phyloP scores from a whole-genome alignment of 208 protist genomes.

The Leishmania mexicana region DNA sequence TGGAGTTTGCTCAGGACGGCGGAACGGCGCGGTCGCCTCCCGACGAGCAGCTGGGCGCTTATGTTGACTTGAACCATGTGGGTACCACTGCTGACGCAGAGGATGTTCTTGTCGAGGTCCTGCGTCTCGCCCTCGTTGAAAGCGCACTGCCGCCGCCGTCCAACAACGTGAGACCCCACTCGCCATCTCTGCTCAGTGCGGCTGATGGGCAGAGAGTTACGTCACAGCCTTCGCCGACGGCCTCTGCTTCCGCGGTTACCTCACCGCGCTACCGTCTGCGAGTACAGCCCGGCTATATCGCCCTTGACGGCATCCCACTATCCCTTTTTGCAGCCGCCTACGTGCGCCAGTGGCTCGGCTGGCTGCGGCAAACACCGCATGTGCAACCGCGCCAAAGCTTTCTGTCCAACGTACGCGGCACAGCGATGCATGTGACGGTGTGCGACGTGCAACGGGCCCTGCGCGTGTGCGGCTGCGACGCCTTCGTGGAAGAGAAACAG shows the following conservation, averaged over 20 bases:
- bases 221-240: not conserved
- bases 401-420: constrained; percentile 47
- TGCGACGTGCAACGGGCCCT: constrained; percentile 48
- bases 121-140: constrained; percentile 37
- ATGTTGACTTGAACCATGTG: not conserved
- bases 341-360: constrained; percentile 47
- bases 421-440: constrained; percentile 27
- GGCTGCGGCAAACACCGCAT: constrained; percentile 54
- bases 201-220: not conserved
- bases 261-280: not conserved
- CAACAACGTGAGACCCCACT: not conserved
- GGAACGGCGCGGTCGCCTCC: not conserved
- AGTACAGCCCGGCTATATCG: constrained; percentile 16
- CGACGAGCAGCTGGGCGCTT: not conserved
- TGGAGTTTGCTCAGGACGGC: not conserved
- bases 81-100: constrained; percentile 8
- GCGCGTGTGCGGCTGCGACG: constrained; percentile 45
- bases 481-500: constrained; percentile 42
- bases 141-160: constrained; percentile 27
- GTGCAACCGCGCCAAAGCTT: constrained; percentile 41
- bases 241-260: not conserved
- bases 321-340: constrained; percentile 59
- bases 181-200: not conserved
- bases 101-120: constrained; percentile 23
- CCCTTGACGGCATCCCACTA: constrained; percentile 60